Percentiles rank a stretch among this genome's conserved stretches.
phyloP scores from a whole-genome alignment of 306 rosid genomes.

The Betula pendula region DNA sequence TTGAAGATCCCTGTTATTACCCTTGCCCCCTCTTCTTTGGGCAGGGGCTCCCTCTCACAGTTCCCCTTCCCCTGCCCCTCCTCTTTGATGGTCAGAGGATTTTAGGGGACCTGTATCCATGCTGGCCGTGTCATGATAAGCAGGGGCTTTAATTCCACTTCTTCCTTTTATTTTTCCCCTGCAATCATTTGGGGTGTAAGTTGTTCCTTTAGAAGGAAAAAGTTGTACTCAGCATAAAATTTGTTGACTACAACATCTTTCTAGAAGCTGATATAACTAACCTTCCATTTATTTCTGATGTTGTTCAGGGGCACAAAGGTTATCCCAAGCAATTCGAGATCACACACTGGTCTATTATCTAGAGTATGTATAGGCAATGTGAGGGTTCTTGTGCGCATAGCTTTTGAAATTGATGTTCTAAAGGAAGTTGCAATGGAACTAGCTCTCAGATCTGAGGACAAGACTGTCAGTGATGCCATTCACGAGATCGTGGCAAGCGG shows the following conservation, averaged over 20 bases:
- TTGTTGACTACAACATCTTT: neutral
- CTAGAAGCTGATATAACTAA: neutral
- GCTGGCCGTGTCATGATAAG: neutral
- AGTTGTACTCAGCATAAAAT: neutral
- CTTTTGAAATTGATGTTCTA: conserved; percentile 86
- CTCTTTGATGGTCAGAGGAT: no score
- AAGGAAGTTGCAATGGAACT: no score
- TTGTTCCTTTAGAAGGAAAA: neutral
- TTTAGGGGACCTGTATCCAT: no score
- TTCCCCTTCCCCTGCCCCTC: no score
- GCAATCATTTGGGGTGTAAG: neutral
- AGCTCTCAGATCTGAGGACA: no score
- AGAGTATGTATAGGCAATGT: no score
- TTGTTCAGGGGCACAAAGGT: conserved; percentile 81
- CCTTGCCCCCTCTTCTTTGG: no score
- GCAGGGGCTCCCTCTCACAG: no score
- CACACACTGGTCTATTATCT: conserved; percentile 77
- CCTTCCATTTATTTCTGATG: conserved; percentile 24
- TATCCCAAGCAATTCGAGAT: conserved; percentile 87
- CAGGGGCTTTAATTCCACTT: neutral
- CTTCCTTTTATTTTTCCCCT: neutral
- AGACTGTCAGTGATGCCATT: conserved; percentile 69
- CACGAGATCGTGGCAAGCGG: conserved; percentile 95
- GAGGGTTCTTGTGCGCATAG: conserved; percentile 82
- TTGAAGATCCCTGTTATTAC: no score